phyloP scores from a whole-genome alignment of 169 alveolate genomes.

The Plasmodium chabaudi region DNA sequence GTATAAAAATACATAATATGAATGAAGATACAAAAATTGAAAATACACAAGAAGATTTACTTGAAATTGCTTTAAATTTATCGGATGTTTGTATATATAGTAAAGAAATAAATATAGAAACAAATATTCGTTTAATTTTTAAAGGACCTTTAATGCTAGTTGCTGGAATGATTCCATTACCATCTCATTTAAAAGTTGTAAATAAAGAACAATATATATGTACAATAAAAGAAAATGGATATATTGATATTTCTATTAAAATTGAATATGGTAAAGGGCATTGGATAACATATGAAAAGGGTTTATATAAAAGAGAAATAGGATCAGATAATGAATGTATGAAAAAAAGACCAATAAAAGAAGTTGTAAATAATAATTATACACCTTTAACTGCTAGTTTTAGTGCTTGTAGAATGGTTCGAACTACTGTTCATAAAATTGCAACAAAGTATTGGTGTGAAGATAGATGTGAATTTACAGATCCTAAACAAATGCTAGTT shows the following conservation, averaged over 20 bases:
- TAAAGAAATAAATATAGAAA: conserved; percentile 47
- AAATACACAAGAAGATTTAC: conserved; percentile 85
- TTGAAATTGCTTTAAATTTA: conserved; percentile 86
- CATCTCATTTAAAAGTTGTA: conserved; percentile 81
- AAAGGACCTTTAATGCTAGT: conserved; percentile 85
- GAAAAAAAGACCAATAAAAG: conserved; percentile 83
- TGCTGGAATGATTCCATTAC: conserved; percentile 88
- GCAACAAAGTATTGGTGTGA: conserved; percentile 88
- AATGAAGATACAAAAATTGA: conserved; percentile 78
- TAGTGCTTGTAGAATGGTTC: conserved; percentile 89
- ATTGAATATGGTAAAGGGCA: conserved; percentile 90
- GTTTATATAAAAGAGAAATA: conserved; percentile 84
- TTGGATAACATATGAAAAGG: conserved; percentile 76
- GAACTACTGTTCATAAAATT: conserved; percentile 90
- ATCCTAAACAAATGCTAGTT: conserved; percentile 89
- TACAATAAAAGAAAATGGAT: conserved; percentile 83
- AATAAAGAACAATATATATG: conserved; percentile 86
- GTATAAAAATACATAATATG: conserved; percentile 86
- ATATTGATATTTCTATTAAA: conserved; percentile 84
- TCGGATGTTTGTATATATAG: conserved; percentile 79
- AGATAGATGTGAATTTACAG: conserved; percentile 83
- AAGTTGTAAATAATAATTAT: conserved; percentile 83
- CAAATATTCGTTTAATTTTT: conserved; percentile 82
- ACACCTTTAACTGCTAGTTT: conserved; percentile 86
- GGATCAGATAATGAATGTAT: conserved; percentile 86